phyloP scores from a whole-genome alignment of 495 filamentous ascomycete species.

The Neurospora sublineolata region DNA sequence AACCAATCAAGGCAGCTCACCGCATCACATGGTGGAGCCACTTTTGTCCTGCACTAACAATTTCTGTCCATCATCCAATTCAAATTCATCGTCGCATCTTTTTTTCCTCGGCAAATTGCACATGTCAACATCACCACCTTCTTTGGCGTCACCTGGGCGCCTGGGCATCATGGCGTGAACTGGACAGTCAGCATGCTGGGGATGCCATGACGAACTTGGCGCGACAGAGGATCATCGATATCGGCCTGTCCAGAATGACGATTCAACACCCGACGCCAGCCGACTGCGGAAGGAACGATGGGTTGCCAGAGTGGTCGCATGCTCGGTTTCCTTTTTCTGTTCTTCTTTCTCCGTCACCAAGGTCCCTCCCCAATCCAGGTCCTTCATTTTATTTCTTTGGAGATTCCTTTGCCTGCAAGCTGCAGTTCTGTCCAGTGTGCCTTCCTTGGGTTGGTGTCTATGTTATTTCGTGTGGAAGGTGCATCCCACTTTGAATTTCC shows the following conservation, averaged over 20 bases:
- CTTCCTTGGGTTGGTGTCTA: background rate
- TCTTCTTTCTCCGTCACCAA: background rate
- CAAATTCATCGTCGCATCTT: background rate
- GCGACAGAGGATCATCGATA: background rate
- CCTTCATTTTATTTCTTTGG: background rate
- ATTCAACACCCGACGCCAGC: background rate
- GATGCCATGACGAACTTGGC: too few relatives aligned
- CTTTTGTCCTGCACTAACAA: background rate
- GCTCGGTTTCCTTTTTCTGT: background rate
- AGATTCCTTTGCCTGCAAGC: background rate
- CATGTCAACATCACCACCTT: background rate
- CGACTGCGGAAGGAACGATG: background rate
- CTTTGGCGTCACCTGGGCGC: background rate
- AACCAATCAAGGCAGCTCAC: background rate
- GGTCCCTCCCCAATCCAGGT: background rate
- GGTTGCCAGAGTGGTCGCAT: background rate
- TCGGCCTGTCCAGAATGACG: background rate
- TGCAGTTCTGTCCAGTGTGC: background rate
- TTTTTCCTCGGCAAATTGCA: background rate
- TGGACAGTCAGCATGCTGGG: background rate
- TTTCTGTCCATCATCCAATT: background rate
- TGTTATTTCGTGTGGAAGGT: background rate
- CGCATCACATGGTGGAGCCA: background rate
- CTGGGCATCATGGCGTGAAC: background rate
- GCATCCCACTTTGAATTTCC: background rate